Evolutionary conservation across 495 filamentous ascomycete species (phyloP).

Genomic region (Penicillium atrosanguineum): DNA sequence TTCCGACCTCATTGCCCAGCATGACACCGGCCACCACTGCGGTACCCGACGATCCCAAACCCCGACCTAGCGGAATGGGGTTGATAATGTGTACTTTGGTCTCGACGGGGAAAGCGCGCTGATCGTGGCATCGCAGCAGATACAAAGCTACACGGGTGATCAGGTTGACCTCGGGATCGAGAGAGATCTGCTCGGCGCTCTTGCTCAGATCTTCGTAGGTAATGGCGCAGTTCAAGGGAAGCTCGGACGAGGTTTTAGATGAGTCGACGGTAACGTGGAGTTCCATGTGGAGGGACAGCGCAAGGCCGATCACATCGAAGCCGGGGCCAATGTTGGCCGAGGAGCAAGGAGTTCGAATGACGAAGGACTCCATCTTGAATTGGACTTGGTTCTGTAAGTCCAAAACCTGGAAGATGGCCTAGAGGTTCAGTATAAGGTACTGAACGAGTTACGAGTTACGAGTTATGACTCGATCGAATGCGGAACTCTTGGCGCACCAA

Average conservation of each 20-base stretch:
- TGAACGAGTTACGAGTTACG: not conserved
- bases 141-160: slow-evolving; percentile 90
- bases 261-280: slow-evolving; percentile 69
- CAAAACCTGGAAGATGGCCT: not conserved
- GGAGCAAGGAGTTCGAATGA: slow-evolving; percentile 75
- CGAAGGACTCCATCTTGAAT: slow-evolving; percentile 47
- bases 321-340: slow-evolving; percentile 95
- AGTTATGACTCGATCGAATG: slow-evolving; percentile 27
- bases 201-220: slow-evolving; percentile 84
- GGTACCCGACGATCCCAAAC: slow-evolving; percentile 87
- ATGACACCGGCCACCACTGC: slow-evolving; percentile 93
- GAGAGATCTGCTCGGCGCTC: slow-evolving; percentile 67
- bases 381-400: not conserved
- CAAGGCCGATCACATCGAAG: slow-evolving; percentile 95
- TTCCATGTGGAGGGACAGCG: slow-evolving; percentile 86
- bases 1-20: slow-evolving; percentile 84
- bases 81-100: slow-evolving; percentile 93
- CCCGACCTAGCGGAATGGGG: slow-evolving; percentile 86
- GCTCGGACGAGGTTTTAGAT: slow-evolving; percentile 45
- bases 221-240: slow-evolving; percentile 80
- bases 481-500: slow-evolving; percentile 28
- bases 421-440: not conserved
- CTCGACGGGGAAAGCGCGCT: slow-evolving; percentile 73
- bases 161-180: slow-evolving; percentile 79
- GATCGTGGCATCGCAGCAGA: slow-evolving; percentile 84